These are phyloP conservation scores for Grosmannia penicillata DNA, from an alignment of 2,329 filamentous ascomycete genomes.

Conservation along the genomic window DNA sequence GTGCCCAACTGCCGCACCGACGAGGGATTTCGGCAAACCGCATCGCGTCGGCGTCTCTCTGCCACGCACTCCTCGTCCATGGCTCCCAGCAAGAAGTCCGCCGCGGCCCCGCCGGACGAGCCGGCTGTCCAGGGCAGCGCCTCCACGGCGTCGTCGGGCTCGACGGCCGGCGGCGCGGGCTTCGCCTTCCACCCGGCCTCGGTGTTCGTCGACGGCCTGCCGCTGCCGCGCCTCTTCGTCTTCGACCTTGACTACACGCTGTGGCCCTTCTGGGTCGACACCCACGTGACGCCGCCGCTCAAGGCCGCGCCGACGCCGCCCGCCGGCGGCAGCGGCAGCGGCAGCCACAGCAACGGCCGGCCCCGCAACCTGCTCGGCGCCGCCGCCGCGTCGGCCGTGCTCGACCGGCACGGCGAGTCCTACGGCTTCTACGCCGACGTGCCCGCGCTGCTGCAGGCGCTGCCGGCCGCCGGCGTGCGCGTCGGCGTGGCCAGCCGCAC, in stretches of 20 bases:
- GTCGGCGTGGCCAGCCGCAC: slow-evolving; percentile 74
- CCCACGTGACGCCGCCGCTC: slow-evolving; percentile 67
- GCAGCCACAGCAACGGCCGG: neutral
- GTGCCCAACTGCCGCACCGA: too few species aligned
- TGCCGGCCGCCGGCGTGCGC: slow-evolving; percentile 29
- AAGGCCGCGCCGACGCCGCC: slow-evolving; percentile 20
- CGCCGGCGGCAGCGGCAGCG: slow-evolving; percentile 6
- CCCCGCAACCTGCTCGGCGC: too few species aligned
- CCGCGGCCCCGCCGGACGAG: neutral
- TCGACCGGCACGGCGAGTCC: slow-evolving; percentile 46
- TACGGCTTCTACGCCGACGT: slow-evolving; percentile 61
- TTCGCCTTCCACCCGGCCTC: slow-evolving; percentile 1
- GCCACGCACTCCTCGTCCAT: too few species aligned
- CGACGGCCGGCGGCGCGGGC: neutral
- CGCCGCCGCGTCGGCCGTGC: slow-evolving; percentile 20
- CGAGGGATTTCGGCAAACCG: too few species aligned
- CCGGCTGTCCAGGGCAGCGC: neutral
- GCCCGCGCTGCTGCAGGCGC: slow-evolving; percentile 48
- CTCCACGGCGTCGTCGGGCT: neutral
- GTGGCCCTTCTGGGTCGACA: slow-evolving; percentile 99
- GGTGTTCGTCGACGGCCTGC: slow-evolving; percentile 40
- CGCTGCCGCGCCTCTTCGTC: slow-evolving; percentile 69
- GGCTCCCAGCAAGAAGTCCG: neutral
- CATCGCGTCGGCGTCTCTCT: too few species aligned
- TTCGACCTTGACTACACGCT: slow-evolving; percentile 98